Conservation (phyloP, 495 filamentous ascomycete genomes). For the Tuber magnatum region DNA sequence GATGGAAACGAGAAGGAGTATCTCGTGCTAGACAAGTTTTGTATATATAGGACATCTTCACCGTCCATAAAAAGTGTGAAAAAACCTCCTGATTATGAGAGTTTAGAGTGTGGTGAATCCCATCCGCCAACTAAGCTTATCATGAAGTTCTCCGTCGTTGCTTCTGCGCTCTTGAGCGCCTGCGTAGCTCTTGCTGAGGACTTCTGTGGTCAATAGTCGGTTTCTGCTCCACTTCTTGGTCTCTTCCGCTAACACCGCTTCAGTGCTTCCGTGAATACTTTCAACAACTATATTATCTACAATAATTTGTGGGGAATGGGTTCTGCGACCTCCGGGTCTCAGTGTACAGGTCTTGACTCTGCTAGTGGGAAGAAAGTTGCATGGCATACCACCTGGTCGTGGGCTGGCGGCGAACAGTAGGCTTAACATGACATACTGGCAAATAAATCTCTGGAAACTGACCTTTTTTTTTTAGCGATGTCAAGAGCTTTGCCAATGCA, state of each 20-base stretch:
- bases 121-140: not conserved
- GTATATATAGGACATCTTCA: not conserved
- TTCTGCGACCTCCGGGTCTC: conserved; percentile 47
- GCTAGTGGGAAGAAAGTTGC: conserved; percentile 46
- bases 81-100: not conserved
- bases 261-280: conserved; percentile 20
- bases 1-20: not conserved
- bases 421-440: not conserved
- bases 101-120: not conserved
- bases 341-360: conserved; percentile 53
- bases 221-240: not conserved
- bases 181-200: conserved; percentile 19
- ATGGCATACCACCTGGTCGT: conserved; percentile 56
- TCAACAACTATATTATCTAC: conserved; percentile 47
- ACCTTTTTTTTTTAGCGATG: conserved; percentile 36
- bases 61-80: not conserved
- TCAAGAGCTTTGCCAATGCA: conserved; percentile 58
- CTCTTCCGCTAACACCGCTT: not conserved
- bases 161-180: conserved; percentile 18
- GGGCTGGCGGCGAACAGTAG: conserved; percentile 47
- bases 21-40: not conserved
- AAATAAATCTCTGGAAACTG: not conserved
- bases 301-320: conserved; percentile 52
- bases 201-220: conserved; percentile 19
- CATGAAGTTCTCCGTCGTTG: conserved; percentile 26